Base-by-base conservation (phyloP, 179 eudicot species). In the Spinacia oleracea region DNA sequence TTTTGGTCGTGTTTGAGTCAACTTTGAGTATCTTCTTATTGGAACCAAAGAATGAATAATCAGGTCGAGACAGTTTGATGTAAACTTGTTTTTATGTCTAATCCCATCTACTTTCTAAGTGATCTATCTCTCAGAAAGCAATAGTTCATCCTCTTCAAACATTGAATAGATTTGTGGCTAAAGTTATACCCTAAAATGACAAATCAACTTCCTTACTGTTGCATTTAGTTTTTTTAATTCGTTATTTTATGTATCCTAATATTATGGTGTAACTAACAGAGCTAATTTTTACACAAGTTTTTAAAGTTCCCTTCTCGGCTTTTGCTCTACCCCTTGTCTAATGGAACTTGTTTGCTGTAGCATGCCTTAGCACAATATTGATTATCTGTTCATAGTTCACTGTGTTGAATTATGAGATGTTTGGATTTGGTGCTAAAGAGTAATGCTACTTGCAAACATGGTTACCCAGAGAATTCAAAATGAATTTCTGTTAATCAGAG, bases 151-250 rank as follows among this genome's bases (percentile, higher is more conserved):
- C 76, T 70, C 75, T 51, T 71, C 35, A 65, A 76, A 72, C 31
- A 31, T 45, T 45, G 65, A 72, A 42, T 48, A 42, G 51, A 63
- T 50, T 69, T 70, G 55, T 63, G 62, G 55, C 70, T 62, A 32
- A 81, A 76, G 83, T 81, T 20, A 75, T 75, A 76, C 72, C 51
- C 40, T 70, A 63, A 42, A 76, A 25, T 70, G 80, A 81, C 83
- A 23, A 48, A 48, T 56, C 75, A 81, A 75, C 83, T 62, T 51
- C 20, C 34, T 34, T 46, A 12, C 9, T 15, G 62, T 38, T 50
- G 48, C 48, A 34, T 62, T 55, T 16, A 72, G 67, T 48, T 8
- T 15, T 46, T 45, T 27, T 21, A 6, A 56, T 45, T 53, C 5
- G 43, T 6, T 16, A 18, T 32, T 55, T 21, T 6, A 38, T 51